Evolutionary conservation across 83 land plant species (phyloP).

Genomic region (Picea abies): DNA sequence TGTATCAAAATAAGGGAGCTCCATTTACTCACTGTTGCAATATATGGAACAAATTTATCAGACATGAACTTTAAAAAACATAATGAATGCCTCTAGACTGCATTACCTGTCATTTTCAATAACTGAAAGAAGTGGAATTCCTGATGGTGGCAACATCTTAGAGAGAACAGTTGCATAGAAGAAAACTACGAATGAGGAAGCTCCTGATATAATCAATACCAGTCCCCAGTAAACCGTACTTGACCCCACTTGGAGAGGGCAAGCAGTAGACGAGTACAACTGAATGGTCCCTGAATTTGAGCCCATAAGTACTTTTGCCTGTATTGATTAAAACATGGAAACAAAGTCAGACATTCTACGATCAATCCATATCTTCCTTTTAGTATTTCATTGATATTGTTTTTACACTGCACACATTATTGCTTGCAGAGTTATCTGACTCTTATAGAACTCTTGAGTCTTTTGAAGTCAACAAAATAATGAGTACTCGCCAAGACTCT

Average conservation of each 20-base stretch:
- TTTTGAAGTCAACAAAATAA: no score
- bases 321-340: background rate
- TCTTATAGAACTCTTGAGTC: no score
- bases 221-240: slow-evolving; percentile 7
- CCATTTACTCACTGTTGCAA: background rate
- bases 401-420: background rate
- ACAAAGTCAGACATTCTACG: background rate
- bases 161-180: slow-evolving; percentile 46
- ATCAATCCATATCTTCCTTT: background rate
- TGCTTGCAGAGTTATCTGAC: no score
- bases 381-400: background rate
- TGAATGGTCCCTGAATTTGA: background rate
- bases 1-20: background rate
- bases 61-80: background rate
- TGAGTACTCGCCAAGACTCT: no score
- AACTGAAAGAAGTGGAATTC: slow-evolving; percentile 30
- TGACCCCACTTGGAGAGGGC: background rate
- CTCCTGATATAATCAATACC: slow-evolving; percentile 29
- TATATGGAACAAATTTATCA: background rate
- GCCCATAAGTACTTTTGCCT: background rate
- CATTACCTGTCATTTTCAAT: slow-evolving; percentile 56
- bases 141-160: slow-evolving; percentile 50
- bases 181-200: slow-evolving; percentile 28
- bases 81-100: background rate
- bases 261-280: slow-evolving; percentile 1